Evolutionary conservation across 768 basidiomycete species (phyloP).

Genomic region (Podaxis sp.): DNA sequence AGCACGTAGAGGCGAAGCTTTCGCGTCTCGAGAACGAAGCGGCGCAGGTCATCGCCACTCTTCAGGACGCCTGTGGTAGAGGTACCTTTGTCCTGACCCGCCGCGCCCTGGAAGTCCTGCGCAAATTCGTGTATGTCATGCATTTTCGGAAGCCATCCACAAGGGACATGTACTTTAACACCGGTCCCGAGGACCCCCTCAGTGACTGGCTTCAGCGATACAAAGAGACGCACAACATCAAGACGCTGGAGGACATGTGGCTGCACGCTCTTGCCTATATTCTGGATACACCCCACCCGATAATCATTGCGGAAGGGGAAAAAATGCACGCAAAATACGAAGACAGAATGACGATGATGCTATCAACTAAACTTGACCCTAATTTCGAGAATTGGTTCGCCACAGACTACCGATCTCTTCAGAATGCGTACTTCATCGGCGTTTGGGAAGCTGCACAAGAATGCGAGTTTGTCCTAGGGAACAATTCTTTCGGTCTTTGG

Average conservation of each 20-base stretch:
- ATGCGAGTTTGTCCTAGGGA: constrained; percentile 29
- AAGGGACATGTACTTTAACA: constrained; percentile 23
- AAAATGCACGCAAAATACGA: constrained; percentile 12
- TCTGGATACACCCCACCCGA: constrained; percentile 26
- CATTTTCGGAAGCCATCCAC: constrained; percentile 23
- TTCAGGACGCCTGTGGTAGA: constrained; percentile 12
- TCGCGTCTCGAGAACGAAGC: constrained; percentile 26
- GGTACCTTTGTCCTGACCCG: constrained; percentile 19
- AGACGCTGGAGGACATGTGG: constrained; percentile 24
- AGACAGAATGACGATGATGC: constrained; percentile 1
- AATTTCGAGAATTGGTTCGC: constrained; percentile 22
- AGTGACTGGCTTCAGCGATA: constrained; percentile 20
- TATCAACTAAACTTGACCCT: constrained; percentile 11
- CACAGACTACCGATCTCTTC: constrained; percentile 19
- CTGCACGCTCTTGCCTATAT: constrained; percentile 25
- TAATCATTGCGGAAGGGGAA: constrained; percentile 13
- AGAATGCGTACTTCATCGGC: constrained; percentile 21
- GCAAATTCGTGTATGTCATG: constrained; percentile 32
- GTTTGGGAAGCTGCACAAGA: constrained; percentile 28
- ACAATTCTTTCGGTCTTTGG: constrained; percentile 30
- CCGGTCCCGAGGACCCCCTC: constrained; percentile 19
- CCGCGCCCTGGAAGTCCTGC: constrained; percentile 21
- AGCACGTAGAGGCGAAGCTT: constrained; percentile 27
- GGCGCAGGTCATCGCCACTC: constrained; percentile 16
- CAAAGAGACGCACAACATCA: constrained; percentile 19